phyloP scores from a whole-genome alignment of 2,329 filamentous ascomycete genomes.

The Calonectria ilicicola region DNA sequence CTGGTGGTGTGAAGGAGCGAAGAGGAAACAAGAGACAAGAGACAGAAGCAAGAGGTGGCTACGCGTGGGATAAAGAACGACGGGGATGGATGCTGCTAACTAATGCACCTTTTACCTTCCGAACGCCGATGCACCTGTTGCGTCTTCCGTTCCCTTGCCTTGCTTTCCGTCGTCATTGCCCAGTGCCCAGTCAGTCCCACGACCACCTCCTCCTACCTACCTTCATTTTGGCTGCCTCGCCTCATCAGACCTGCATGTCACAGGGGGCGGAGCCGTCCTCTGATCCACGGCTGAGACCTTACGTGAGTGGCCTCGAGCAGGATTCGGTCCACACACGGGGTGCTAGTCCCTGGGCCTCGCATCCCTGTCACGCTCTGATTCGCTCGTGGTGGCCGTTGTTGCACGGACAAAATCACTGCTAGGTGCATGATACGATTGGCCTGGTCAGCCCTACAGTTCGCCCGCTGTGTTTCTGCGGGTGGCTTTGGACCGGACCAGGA shows the following conservation, averaged over 20 bases:
- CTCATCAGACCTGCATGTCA: conserved; percentile 24
- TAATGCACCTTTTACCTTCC: not conserved
- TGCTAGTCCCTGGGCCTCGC: conserved; percentile 27
- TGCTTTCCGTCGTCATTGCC: not conserved
- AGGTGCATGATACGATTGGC: conserved; percentile 36
- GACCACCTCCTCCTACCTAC: not conserved
- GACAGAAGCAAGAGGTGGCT: not conserved
- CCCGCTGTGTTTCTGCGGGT: not conserved
- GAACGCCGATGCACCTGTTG: not conserved
- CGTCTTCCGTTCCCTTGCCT: not conserved
- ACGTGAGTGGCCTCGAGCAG: conserved; percentile 21
- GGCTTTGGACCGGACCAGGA: not conserved
- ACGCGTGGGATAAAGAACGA: conserved; percentile 5
- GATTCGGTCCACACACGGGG: conserved; percentile 29
- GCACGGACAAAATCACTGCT: conserved; percentile 43
- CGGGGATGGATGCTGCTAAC: too few species aligned
- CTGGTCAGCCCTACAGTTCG: conserved; percentile 41
- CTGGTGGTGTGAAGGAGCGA: not conserved
- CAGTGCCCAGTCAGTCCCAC: not conserved
- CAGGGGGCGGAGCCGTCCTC: conserved; percentile 30
- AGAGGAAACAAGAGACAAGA: not conserved
- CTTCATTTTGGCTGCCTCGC: not conserved
- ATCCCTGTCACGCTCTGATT: conserved; percentile 35
- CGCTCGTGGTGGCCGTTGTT: conserved; percentile 47
- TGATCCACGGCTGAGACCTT: conserved; percentile 8